Evolutionary conservation across 140 eudicot genomes (phyloP), one percentile per base, ranked within the genome.

Genomic region (Ambrosia hybrid): DNA sequence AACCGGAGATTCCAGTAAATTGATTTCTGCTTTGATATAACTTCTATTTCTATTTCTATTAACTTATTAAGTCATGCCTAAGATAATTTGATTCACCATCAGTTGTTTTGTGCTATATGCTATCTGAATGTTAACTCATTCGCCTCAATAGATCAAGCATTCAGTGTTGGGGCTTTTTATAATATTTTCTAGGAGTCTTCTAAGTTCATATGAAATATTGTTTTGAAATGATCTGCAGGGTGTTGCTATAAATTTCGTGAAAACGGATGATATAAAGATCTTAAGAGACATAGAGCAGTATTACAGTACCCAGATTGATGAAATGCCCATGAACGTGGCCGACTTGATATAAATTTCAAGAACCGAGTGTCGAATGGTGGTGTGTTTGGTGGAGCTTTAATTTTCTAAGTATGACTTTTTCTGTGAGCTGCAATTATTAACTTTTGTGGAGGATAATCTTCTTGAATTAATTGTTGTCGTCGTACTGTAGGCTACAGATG

Each of bases 271-370:
- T 74, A 90, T 93, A 75, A 93, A 86, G 74, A 90, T 93, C 48
- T 61, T 93, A 13, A 87, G 98, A 83, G 96, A 90, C 75, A 93
- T 93, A 33, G 97, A 93, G 83, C 98, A 93, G 72, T 90, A 93
- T 76, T 93, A 93, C 88, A 93, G 97, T 67, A 93, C 98, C 46
- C 98, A 93, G 86, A 93, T 93, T 0, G 97, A 90, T 81, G 98
- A 93, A 74, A 87, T 90, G 97, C 98, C 98, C 3, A 87, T 93
- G 98, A 93, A 93, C 57, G 96, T 93, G 63, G 96, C 94, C 5
- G 98, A 93, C 74, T 80, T 93, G 74, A 93, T 93, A 68, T 93
- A 75, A 78, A 45, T 12, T 33, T 26, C 1, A 37, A 70, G 61
- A 51, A 34, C 6, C 12, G 66, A 34, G 33, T 14, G 53, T 17